Conservation (phyloP, 768 basidiomycete species). For the Podaxis sp. region DNA sequence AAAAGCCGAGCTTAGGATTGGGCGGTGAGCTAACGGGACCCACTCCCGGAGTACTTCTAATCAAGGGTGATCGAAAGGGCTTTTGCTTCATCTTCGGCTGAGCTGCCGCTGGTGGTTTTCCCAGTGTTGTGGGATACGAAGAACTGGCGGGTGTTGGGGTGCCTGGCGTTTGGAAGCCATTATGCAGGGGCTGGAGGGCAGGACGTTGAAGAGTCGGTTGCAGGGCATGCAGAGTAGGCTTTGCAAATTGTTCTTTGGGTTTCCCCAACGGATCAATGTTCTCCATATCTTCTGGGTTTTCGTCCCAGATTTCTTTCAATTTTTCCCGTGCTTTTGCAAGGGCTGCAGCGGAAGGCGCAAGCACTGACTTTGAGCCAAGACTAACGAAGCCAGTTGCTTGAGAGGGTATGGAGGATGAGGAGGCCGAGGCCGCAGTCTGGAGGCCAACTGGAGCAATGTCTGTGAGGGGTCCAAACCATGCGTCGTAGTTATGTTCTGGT, state of each 20-base stretch:
- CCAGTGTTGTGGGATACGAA: constrained; percentile 20
- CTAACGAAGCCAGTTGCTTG: constrained; percentile 10
- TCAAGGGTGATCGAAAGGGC: constrained; percentile 49
- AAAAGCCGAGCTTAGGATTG: constrained; percentile 26
- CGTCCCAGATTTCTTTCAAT: constrained; percentile 39
- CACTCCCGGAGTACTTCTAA: constrained; percentile 23
- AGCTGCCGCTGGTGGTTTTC: constrained; percentile 17
- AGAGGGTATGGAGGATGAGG: constrained; percentile 17
- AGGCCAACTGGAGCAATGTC: constrained; percentile 32
- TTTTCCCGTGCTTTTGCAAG: constrained; percentile 55
- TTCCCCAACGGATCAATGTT: constrained; percentile 18
- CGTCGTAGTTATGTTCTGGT: constrained; percentile 40
- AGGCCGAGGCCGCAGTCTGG: constrained; percentile 30
- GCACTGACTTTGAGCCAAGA: background rate
- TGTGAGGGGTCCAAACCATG: constrained; percentile 48
- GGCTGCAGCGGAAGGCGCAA: constrained; percentile 54
- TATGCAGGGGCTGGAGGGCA: constrained; percentile 38
- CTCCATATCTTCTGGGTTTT: constrained; percentile 18
- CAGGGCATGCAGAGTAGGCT: constrained; percentile 22
- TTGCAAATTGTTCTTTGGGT: background rate
- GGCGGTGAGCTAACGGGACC: constrained; percentile 26
- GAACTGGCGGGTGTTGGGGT: constrained; percentile 40
- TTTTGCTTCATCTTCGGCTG: constrained; percentile 24
- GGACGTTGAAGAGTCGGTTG: constrained; percentile 29
- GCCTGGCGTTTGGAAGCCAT: constrained; percentile 34